Evolutionary conservation across 1,284 basidiomycete genomes (phyloP), one percentile per base, ranked within the genome.

Genomic region (Fomitiporia mediterranea): DNA sequence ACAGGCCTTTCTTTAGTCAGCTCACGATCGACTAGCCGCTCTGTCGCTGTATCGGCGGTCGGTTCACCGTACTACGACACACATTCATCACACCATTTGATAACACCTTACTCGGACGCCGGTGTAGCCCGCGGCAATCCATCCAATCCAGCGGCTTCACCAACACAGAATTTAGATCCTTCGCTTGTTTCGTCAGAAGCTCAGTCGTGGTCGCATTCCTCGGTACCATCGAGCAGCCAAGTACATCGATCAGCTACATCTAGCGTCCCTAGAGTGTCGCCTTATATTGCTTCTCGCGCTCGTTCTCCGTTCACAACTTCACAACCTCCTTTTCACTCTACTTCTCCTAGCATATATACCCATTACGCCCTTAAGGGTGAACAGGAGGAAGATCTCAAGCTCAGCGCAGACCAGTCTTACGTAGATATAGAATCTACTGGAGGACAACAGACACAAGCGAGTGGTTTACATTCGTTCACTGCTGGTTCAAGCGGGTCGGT

Each of bases 11-110:
- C 52, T 30, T 30, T 40, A 51, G 38, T 40, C 39, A 37, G 42
- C 37, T 50, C 54, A 15, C 54, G 48, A 17, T 32, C 54, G 6
- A 56, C 39, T 27, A 56, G 54, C 28, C 47, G 54, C 7, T 43
- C 56, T 19, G 49, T 52, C 30, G 44, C 55, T n/a, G 56, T 44
- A 13, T 53, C 51, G 39, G 42, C 17, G 3, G 21, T 48, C 25
- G 25, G 47, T 19, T 43, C 49, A 28, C 42, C 55, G 17, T 51
- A 46, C 28, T 13, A 11, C 17, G 30, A 17, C 13, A n/a, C 37
- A 9, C 27, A 25, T 30, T 39, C 53, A 3, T 48, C 46, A 28
- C 27, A 23, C 23, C 15, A 11, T 39, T 25, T 39, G 27, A 21
- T 37, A 3, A 51, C 17, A 27, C 35, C 19, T 15, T 39, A 17